Percentiles rank a stretch among this genome's conserved stretches.
These are phyloP conservation scores for Knufia fluminis DNA, from an alignment of 2,329 filamentous ascomycete genomes.

Conservation along the genomic window DNA sequence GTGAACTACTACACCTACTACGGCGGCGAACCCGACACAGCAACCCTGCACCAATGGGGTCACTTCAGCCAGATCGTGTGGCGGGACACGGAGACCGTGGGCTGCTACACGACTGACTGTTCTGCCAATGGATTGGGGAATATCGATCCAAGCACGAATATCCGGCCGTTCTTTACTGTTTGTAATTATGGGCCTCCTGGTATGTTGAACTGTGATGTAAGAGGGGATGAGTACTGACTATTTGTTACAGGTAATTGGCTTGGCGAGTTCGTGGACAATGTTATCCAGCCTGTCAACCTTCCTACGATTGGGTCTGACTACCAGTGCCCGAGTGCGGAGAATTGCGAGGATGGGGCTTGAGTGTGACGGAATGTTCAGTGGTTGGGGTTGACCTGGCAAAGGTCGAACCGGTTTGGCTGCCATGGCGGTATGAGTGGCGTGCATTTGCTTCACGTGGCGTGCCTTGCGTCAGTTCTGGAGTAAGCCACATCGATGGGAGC, in stretches of 20 bases:
- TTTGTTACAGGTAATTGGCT: constrained; percentile 14
- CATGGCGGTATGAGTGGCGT: no score
- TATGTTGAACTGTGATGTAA: constrained; percentile 41
- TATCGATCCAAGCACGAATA: constrained; percentile 27
- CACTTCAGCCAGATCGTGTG: constrained; percentile 71
- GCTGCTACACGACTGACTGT: constrained; percentile 36
- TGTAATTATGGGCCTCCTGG: constrained; percentile 77
- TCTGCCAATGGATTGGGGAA: constrained; percentile 28
- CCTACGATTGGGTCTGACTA: constrained; percentile 11
- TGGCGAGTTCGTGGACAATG: constrained; percentile 13
- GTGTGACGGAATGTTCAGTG: no score
- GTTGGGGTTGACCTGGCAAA: no score
- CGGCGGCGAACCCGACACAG: constrained; percentile 47
- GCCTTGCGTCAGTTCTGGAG: no score
- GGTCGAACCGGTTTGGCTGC: no score
- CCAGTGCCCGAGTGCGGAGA: constrained; percentile 5
- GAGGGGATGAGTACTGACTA: no score
- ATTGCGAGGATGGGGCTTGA: constrained; percentile 3
- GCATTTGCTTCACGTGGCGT: no score
- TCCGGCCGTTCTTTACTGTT: constrained; percentile 61
- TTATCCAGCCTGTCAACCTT: constrained; percentile 12
- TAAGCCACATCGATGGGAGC: no score
- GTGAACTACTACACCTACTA: constrained; percentile 54
- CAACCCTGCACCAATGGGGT: constrained; percentile 56
- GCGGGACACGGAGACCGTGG: constrained; percentile 51